These are phyloP conservation scores for Kurtzmaniella fragi DNA, from an alignment of 805 yeast genomes.

Conservation along the genomic window DNA sequence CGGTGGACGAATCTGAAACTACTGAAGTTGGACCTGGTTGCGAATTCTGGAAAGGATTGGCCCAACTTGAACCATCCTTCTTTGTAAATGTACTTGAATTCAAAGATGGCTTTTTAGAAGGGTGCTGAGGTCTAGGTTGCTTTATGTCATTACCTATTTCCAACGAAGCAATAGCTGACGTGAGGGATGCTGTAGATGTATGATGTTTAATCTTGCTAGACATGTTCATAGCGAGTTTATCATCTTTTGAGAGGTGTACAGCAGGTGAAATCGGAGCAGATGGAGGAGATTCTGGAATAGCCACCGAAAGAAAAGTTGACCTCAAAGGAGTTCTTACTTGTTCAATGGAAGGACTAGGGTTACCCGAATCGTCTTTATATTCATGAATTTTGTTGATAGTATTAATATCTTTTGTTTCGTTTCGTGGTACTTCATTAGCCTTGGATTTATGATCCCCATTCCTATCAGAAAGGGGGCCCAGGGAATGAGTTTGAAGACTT, in stretches of 20 bases:
- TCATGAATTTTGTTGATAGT: no score
- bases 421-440: no score
- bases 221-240: conserved; percentile 1
- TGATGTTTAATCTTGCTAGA: no score
- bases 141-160: no score
- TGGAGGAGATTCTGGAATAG: conserved; percentile 41
- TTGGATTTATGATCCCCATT: no score
- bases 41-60: background rate
- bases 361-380: background rate
- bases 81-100: background rate
- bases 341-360: background rate
- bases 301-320: conserved; percentile 12
- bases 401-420: no score
- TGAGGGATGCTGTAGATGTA: no score
- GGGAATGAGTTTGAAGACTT: conserved; percentile 2
- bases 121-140: no score
- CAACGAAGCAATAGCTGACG: no score
- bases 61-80: background rate
- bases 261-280: conserved; percentile 37
- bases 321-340: background rate
- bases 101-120: background rate
- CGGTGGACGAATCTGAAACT: conserved; percentile 29
- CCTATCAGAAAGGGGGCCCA: background rate
- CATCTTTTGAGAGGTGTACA: background rate
- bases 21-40: background rate